These are phyloP conservation scores for Dryadomyces quercus-mongolicae DNA, from an alignment of 2,329 filamentous ascomycete genomes.

Conservation along the genomic window DNA sequence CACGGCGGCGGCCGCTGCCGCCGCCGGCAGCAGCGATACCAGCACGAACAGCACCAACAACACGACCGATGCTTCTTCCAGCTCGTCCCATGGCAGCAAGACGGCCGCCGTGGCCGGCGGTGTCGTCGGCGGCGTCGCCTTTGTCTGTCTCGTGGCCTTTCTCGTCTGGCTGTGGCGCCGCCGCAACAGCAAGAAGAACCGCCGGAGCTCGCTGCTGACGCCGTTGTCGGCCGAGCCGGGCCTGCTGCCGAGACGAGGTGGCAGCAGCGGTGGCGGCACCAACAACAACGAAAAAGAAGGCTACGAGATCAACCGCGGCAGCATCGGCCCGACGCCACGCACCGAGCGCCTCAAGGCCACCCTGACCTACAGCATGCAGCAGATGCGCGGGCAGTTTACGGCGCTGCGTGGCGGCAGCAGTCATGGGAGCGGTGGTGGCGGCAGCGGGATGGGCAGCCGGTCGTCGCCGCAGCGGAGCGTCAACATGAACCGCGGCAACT, in stretches of 20 bases:
- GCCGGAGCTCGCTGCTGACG: conserved; percentile 36
- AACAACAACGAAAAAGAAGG: conserved; percentile 15
- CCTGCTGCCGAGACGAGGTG: conserved; percentile 1
- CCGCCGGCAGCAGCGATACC: neutral
- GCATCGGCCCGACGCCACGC: conserved; percentile 36
- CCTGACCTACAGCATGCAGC: conserved; percentile 23
- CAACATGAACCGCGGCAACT: conserved; percentile 39
- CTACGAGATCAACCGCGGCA: conserved; percentile 31
- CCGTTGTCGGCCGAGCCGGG: conserved; percentile 27
- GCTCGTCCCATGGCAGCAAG: conserved; percentile 15
- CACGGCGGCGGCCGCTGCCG: neutral
- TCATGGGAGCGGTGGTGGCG: conserved; percentile 7
- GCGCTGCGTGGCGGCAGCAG: conserved; percentile 15
- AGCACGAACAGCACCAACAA: conserved; percentile 5
- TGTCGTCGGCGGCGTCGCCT: conserved; percentile 35
- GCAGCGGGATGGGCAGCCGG: neutral
- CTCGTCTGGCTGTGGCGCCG: conserved; percentile 39
- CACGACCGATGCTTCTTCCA: conserved; percentile 7
- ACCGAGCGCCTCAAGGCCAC: conserved; percentile 27
- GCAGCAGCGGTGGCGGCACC: neutral
- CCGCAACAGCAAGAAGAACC: conserved; percentile 24
- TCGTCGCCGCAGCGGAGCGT: conserved; percentile 29
- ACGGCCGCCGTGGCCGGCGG: conserved; percentile 37
- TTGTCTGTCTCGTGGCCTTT: conserved; percentile 32
- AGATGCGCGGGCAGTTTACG: conserved; percentile 23